Base-by-base conservation (phyloP, 371 early-diverging fungal genomes). In the Zopfochytrium polystomum region DNA sequence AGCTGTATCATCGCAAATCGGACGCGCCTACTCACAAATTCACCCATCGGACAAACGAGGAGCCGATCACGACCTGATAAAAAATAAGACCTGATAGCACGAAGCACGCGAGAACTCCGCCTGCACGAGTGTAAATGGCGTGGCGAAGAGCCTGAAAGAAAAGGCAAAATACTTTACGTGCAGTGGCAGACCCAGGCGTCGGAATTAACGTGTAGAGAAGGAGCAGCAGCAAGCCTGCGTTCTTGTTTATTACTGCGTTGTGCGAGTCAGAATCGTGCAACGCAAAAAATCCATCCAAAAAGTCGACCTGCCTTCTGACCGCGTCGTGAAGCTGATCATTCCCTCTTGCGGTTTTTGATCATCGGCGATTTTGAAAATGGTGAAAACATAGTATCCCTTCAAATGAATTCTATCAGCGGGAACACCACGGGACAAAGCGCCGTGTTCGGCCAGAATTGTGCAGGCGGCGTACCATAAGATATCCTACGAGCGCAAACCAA, bases 311-410 rank as follows among this genome's bases (percentile, higher is more conserved):
- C 66, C 60, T 61, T 71, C 71, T 1, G 71, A 71, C 9, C 71
- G 66, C 11, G 71, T 55, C n/a, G 71, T 71, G 58, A 62, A 71
- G 43, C 57, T 62, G n/a, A 71, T 57, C 15, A 62, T 53, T 26
- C 71, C 71, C 27, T 63, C 67, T n/a, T 29, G 29, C 11, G 71
- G 71, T 9, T 52, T 49, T 13, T 63, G 71, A 42, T 71, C 71
- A 18, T 71, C 51, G 38, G 64, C 46, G 7, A 60, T 63, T 33
- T 63, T 68, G 61, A 63, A 63, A 43, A 67, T 67, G 4, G 67
- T 66, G 26, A 66, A 43, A 0, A 62, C 35, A 52, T 66, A 66
- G 42, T 66, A 66, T 7, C 47, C 61, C 58, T 58, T 29, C 15
- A 30, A 43, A 9, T 48, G 9, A 22, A 48, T 20, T 48, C 22